Evolutionary conservation across 2,329 filamentous ascomycete genomes (phyloP).

Genomic region (Stromatinia cepivora): DNA sequence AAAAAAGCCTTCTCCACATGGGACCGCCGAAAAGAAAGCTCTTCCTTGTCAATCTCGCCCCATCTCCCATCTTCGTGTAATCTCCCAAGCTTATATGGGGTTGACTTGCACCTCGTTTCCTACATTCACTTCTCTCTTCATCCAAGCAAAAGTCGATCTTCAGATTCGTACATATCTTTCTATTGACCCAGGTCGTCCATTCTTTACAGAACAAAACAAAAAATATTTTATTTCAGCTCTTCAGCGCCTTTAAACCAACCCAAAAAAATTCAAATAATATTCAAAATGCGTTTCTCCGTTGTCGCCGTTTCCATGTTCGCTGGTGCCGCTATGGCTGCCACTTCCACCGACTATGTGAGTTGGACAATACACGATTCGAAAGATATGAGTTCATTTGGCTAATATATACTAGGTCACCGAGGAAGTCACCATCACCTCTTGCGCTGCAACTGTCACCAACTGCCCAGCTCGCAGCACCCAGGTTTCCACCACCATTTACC

Average conservation of each 20-base stretch:
- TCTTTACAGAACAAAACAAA: conserved; percentile 36
- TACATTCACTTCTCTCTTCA: conserved; percentile 29
- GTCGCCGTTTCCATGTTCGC: conserved; percentile 26
- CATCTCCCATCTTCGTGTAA: conserved; percentile 24
- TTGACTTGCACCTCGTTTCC: conserved; percentile 19
- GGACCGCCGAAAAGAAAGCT: conserved; percentile 18
- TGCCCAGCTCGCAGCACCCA: conserved; percentile 24
- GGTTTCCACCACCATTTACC: conserved; percentile 16
- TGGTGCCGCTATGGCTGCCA: conserved; percentile 24
- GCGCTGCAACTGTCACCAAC: conserved; percentile 23
- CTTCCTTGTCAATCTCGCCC: conserved; percentile 13
- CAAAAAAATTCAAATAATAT: conserved; percentile 15
- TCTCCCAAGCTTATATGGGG: conserved; percentile 32
- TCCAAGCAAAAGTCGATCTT: conserved; percentile 30
- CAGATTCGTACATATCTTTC: conserved; percentile 26
- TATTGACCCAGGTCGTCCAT: conserved; percentile 42
- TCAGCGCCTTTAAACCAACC: conserved; percentile 28
- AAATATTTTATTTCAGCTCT: conserved; percentile 28
- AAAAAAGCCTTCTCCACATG: conserved; percentile 13
- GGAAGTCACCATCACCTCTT: conserved; percentile 24
- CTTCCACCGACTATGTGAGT: conserved; percentile 22
- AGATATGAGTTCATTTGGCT: neutral
- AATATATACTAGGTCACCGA: conserved; percentile 18
- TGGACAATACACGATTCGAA: neutral
- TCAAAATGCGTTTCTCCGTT: conserved; percentile 31